These are phyloP conservation scores for Hypoxylon sp. DNA, from an alignment of 2,329 filamentous ascomycete species.

Conservation along the genomic window DNA sequence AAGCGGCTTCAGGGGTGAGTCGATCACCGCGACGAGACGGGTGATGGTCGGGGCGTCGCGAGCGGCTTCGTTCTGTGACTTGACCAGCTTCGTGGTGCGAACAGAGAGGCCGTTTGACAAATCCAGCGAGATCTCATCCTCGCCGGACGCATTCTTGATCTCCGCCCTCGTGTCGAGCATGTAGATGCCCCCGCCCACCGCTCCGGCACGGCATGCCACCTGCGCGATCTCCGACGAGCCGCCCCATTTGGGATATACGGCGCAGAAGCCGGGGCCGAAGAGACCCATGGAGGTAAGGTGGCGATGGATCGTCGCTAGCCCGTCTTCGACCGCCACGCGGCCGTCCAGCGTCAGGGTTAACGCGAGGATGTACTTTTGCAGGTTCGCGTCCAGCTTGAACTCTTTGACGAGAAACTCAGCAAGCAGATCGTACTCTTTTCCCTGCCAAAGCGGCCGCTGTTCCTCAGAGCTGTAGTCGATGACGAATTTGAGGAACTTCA, in stretches of 20 bases:
- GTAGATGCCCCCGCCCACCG: slow-evolving; percentile 91
- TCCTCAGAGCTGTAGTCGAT: slow-evolving; percentile 70
- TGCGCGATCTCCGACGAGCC: slow-evolving; percentile 88
- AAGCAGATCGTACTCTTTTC: slow-evolving; percentile 63
- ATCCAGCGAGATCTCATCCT: slow-evolving; percentile 51
- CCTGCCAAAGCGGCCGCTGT: slow-evolving; percentile 65
- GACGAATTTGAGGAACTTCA: slow-evolving; percentile 94
- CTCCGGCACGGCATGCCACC: slow-evolving; percentile 87
- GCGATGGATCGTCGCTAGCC: slow-evolving; percentile 75
- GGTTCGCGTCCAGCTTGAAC: slow-evolving; percentile 72
- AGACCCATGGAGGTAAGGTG: slow-evolving; percentile 87
- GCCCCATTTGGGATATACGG: slow-evolving; percentile 92
- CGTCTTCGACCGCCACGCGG: slow-evolving; percentile 68
- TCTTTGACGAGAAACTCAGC: slow-evolving; percentile 64
- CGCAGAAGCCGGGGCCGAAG: slow-evolving; percentile 88
- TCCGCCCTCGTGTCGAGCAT: slow-evolving; percentile 78
- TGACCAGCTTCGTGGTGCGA: slow-evolving; percentile 62
- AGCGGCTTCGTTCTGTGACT: slow-evolving; percentile 48
- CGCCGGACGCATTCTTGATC: slow-evolving; percentile 39
- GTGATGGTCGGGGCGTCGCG: slow-evolving; percentile 53
- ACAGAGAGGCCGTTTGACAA: slow-evolving; percentile 67
- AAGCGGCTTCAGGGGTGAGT: slow-evolving; percentile 68
- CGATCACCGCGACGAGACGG: slow-evolving; percentile 73
- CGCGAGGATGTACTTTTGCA: slow-evolving; percentile 69
- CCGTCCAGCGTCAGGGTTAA: slow-evolving; percentile 77